Conservation (phyloP, 2,329 filamentous ascomycete species). For the Pseudogymnoascus sp. region DNA sequence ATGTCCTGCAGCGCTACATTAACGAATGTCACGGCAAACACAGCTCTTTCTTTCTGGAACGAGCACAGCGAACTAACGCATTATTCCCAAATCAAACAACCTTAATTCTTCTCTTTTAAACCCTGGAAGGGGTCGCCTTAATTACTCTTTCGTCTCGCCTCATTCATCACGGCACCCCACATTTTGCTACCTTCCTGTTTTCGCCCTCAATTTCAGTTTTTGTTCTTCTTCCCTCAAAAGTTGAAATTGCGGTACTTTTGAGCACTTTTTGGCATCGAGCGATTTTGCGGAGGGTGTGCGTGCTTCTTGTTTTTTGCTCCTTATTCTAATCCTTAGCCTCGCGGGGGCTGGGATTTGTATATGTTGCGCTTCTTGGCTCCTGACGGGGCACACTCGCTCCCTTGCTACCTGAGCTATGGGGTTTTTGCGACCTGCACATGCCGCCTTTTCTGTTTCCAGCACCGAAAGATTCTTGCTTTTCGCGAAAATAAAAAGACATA, state of each 20-base stretch:
- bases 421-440: neutral
- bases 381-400: neutral
- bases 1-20: neutral
- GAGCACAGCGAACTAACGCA: neutral
- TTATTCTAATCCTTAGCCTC: neutral
- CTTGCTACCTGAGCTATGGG: neutral
- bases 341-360: neutral
- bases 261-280: neutral
- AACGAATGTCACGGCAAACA: conserved; percentile 2
- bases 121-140: neutral
- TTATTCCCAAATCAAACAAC: neutral
- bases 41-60: neutral
- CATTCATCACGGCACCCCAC: neutral
- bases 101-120: neutral
- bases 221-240: neutral
- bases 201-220: neutral
- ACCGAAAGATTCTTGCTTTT: neutral
- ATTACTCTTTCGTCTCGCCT: neutral
- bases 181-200: neutral
- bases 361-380: neutral
- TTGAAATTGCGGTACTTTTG: neutral
- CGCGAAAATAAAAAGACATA: neutral
- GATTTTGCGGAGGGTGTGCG: neutral
- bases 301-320: neutral
- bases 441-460: neutral